Conservation (phyloP, 1,284 basidiomycete genomes). For the Cutaneotrichosporon sp. region DNA sequence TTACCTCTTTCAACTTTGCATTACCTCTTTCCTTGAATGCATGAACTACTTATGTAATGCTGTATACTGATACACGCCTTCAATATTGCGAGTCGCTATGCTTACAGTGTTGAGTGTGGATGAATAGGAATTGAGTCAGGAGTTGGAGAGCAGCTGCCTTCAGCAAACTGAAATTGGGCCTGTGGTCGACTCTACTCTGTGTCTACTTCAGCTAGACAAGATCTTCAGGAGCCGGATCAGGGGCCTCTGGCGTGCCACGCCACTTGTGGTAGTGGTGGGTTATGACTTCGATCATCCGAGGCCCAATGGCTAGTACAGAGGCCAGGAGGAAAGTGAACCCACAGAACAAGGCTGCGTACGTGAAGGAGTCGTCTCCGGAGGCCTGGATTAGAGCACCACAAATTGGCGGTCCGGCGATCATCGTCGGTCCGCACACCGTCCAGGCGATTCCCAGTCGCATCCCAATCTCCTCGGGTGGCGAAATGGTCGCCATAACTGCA, state of each 20-base stretch:
- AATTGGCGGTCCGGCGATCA: constrained; percentile 39
- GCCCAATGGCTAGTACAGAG: constrained; percentile 26
- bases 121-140: too few relatives aligned
- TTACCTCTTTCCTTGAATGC: too few relatives aligned
- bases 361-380: constrained; percentile 25
- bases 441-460: constrained; percentile 44
- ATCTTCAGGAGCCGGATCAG: neutral
- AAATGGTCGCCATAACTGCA: constrained; percentile 37
- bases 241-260: neutral
- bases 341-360: constrained; percentile 35
- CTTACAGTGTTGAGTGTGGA: too few relatives aligned
- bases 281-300: constrained; percentile 14
- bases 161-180: too few relatives aligned
- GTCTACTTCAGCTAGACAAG: too few relatives aligned
- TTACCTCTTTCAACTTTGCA: too few relatives aligned
- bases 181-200: too few relatives aligned
- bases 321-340: constrained; percentile 29
- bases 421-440: constrained; percentile 29
- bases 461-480: constrained; percentile 42
- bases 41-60: too few relatives aligned
- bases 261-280: neutral
- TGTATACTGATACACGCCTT: too few relatives aligned
- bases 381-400: constrained; percentile 26
- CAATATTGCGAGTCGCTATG: too few relatives aligned
- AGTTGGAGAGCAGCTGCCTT: too few relatives aligned